phyloP scores from a whole-genome alignment of 2,329 filamentous ascomycete genomes.

The Sphaerulina populicola region DNA sequence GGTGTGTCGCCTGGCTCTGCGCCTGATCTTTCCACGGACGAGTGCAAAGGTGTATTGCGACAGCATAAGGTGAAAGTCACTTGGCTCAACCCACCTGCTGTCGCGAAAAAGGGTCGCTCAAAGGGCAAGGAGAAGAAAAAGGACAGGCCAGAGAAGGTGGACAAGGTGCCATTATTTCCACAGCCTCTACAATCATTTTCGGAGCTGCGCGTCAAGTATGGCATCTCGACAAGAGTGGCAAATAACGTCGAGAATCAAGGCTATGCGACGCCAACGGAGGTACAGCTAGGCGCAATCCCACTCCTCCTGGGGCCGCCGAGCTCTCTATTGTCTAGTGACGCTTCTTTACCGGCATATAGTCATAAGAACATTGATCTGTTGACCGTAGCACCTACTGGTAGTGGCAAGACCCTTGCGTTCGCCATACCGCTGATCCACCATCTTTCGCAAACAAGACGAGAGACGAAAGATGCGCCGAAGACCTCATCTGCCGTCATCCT shows the following conservation, averaged over 20 bases:
- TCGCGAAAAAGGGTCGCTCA: slow-evolving; percentile 39
- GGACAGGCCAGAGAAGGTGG: slow-evolving; percentile 24
- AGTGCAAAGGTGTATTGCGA: slow-evolving; percentile 28
- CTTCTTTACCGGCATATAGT: slow-evolving; percentile 23
- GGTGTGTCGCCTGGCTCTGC: neutral
- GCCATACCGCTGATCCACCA: slow-evolving; percentile 77
- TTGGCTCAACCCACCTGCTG: slow-evolving; percentile 23
- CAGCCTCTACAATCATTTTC: slow-evolving; percentile 71
- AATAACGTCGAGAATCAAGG: slow-evolving; percentile 77
- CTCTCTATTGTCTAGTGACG: slow-evolving; percentile 34
- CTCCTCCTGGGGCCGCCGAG: slow-evolving; percentile 56
- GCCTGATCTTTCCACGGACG: slow-evolving; percentile 6
- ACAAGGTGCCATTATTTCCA: slow-evolving; percentile 59
- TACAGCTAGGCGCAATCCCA: slow-evolving; percentile 80
- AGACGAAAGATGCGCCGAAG: slow-evolving; percentile 9
- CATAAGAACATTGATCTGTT: slow-evolving; percentile 58
- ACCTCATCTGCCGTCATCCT: slow-evolving; percentile 38
- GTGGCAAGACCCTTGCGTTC: slow-evolving; percentile 92
- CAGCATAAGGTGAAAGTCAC: slow-evolving; percentile 32
- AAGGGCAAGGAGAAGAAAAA: slow-evolving; percentile 40
- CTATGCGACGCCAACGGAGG: slow-evolving; percentile 82
- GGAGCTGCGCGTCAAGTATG: slow-evolving; percentile 62
- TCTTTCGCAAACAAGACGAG: slow-evolving; percentile 41
- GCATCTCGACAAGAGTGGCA: slow-evolving; percentile 63
- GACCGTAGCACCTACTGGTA: slow-evolving; percentile 86